Evolutionary conservation across 129 eudicot species (phyloP).

Genomic region (Heracleum sosnowskyi): DNA sequence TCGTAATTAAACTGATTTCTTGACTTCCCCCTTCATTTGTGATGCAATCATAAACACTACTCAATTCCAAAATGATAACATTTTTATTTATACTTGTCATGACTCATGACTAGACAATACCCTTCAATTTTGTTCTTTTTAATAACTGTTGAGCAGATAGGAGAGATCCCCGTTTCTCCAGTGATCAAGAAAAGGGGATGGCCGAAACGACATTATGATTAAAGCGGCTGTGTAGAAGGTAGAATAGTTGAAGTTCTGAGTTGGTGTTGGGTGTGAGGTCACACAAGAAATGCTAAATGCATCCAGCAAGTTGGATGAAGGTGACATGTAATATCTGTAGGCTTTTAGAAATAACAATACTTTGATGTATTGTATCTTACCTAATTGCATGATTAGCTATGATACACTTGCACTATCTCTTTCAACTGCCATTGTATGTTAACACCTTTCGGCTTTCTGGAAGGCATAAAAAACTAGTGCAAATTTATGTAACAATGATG

Average conservation of each 20-base stretch:
- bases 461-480: constrained; percentile 6
- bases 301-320: constrained; percentile 23
- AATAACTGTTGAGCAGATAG: constrained; percentile 25
- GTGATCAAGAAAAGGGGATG: constrained; percentile 22
- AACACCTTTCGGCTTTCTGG: neutral
- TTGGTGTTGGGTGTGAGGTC: constrained; percentile 22
- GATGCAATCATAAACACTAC: neutral
- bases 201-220: constrained; percentile 24
- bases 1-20: neutral
- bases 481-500: constrained; percentile 9
- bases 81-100: neutral
- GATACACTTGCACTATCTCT: neutral
- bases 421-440: constrained; percentile 11
- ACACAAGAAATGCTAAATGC: constrained; percentile 4
- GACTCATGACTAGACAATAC: neutral
- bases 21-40: neutral
- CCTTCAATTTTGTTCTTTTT: constrained; percentile 9
- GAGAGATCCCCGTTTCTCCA: constrained; percentile 23
- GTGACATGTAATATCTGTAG: constrained; percentile 15
- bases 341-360: neutral
- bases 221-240: constrained; percentile 18
- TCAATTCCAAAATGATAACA: neutral
- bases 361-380: constrained; percentile 13
- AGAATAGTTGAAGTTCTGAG: constrained; percentile 30
- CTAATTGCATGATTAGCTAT: neutral